Base-by-base conservation (phyloP, 495 filamentous ascomycete genomes). In the Podospora pseudoanserina region DNA sequence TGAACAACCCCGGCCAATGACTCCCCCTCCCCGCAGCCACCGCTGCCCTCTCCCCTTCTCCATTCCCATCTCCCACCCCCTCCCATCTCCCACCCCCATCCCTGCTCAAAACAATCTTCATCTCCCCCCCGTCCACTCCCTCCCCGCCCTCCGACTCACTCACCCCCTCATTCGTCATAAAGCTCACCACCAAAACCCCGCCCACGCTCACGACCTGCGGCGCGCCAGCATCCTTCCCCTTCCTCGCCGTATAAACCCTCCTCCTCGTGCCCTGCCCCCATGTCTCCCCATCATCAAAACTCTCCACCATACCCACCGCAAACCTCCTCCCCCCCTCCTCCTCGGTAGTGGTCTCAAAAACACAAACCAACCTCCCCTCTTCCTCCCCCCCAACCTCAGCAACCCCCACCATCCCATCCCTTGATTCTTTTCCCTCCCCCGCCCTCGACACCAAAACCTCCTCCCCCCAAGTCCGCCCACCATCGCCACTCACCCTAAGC, bases 161-260 rank as follows among this genome's bases (percentile, higher is more conserved):
- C 20, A 67, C 67, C 63, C 87, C 85, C 67, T 90, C 87, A 68
- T 90, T 84, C 0, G 87, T 89, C 84, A 87, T 86, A 71, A 90
- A 89, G 39, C 84, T 83, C 0, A 80, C 80, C 2, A 85, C 86
- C 62, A 90, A 65, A 2, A 81, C 84, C 9, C 84, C 86, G 54
- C 88, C 86, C 0, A 83, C 85, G 13, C 83, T 84, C 18, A 81
- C 74, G 32, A 90, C 82, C 71, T 88, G 84, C 39, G 88, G 88
- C 23, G 88, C 83, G 1, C 85, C 85, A 0, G 86, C 85, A 68
- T 86, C 83, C 19, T 67, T 71, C 18, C 79, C 76, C 2, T 80
- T 80, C 0, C 69, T 74, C 0, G 80, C 79, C 3, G 80, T 82
- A 71, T 85, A 88, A 0, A 89, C 79, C 15, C 76, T 65, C 6